A percentile compares a stretch with the other conserved stretches of the same genome.
Conservation (phyloP, 2,329 filamentous ascomycete species). For the Alternaria conjuncta region DNA sequence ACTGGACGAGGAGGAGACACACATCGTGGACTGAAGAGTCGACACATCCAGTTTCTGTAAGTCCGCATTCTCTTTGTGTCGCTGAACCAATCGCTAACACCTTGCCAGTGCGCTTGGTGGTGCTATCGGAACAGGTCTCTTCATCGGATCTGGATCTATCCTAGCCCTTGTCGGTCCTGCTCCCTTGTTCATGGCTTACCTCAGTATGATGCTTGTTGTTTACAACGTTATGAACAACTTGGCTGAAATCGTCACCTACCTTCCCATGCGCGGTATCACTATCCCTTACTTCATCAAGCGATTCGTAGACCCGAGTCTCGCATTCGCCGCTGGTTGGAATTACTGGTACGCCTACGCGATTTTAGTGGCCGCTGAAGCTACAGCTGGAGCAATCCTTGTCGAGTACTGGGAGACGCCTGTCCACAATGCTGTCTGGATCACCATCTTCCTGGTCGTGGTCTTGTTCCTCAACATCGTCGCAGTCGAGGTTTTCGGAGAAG, state of each 20-base stretch:
- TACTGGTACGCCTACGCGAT: slow-evolving; percentile 44
- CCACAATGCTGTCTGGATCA: slow-evolving; percentile 44
- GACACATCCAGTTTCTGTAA: slow-evolving; percentile 48
- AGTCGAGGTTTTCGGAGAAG: slow-evolving; percentile 51
- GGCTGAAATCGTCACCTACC: slow-evolving; percentile 50
- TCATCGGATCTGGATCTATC: slow-evolving; percentile 45
- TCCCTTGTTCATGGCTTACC: slow-evolving; percentile 47
- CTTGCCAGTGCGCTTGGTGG: slow-evolving; percentile 64
- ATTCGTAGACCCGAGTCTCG: slow-evolving; percentile 56
- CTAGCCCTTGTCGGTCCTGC: slow-evolving; percentile 43
- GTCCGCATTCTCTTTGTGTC: not conserved
- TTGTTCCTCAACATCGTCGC: slow-evolving; percentile 46
- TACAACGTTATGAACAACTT: slow-evolving; percentile 51
- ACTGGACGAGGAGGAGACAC: slow-evolving; percentile 41
- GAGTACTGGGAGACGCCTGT: slow-evolving; percentile 46
- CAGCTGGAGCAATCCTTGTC: slow-evolving; percentile 41
- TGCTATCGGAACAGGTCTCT: slow-evolving; percentile 56
- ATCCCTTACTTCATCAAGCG: slow-evolving; percentile 49
- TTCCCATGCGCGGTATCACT: slow-evolving; percentile 49
- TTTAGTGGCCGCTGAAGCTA: slow-evolving; percentile 44
- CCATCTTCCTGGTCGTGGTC: slow-evolving; percentile 45
- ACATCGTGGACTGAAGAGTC: slow-evolving; percentile 46
- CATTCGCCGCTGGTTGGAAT: slow-evolving; percentile 43
- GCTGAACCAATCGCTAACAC: slow-evolving; percentile 35
- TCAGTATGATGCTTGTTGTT: slow-evolving; percentile 48